phyloP scores from a whole-genome alignment of 2,329 filamentous ascomycete genomes.

The Neofusicoccum laricinum region DNA sequence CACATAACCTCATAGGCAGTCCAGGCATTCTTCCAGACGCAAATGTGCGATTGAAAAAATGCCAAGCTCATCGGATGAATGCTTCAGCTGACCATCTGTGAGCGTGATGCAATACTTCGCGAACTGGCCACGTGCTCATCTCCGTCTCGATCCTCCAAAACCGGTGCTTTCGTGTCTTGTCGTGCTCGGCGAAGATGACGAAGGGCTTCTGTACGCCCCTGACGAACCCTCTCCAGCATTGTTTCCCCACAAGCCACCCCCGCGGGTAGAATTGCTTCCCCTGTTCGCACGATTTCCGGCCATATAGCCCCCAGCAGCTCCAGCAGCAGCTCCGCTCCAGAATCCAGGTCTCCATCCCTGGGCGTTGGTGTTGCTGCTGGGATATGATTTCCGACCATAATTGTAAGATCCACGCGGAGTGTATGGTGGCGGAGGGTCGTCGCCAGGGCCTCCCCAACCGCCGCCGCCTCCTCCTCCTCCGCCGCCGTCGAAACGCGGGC shows the following conservation, averaged over 20 bases:
- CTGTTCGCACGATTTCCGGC: conserved; percentile 42
- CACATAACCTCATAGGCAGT: no score
- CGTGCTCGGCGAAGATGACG: conserved; percentile 37
- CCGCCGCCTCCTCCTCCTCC: conserved; percentile 40
- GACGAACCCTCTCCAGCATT: conserved; percentile 17
- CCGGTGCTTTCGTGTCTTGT: conserved; percentile 66
- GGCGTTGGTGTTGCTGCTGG: conserved; percentile 21
- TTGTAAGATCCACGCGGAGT: conserved; percentile 27
- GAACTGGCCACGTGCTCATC: background rate
- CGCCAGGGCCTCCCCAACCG: conserved; percentile 34
- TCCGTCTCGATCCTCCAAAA: conserved; percentile 64
- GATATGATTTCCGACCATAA: conserved; percentile 21
- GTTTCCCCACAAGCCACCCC: conserved; percentile 31
- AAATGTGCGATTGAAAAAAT: no score
- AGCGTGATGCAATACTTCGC: no score
- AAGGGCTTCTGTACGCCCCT: conserved; percentile 29
- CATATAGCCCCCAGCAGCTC: conserved; percentile 66
- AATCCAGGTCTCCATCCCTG: conserved; percentile 69
- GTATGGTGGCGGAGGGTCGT: conserved; percentile 54
- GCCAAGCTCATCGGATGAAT: no score
- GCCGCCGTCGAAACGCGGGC: conserved; percentile 24
- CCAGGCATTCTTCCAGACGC: no score
- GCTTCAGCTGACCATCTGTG: no score
- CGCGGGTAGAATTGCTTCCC: conserved; percentile 35
- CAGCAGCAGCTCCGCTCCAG: conserved; percentile 67